These are phyloP conservation scores for Hymenotorrendiella dingleyae DNA, from an alignment of 2,329 filamentous ascomycete species.

Conservation along the genomic window DNA sequence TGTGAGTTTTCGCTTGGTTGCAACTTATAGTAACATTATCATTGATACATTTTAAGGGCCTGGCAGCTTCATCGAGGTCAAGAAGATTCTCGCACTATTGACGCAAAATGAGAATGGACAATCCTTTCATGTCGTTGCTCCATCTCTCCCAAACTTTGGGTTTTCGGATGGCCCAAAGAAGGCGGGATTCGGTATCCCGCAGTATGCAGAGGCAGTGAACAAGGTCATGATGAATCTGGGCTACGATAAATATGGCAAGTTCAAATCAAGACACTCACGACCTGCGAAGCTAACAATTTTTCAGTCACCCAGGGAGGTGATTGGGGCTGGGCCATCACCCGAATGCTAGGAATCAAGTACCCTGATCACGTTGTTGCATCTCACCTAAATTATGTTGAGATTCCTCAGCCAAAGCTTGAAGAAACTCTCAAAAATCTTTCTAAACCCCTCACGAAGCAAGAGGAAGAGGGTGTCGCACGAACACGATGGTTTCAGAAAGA, in stretches of 20 bases:
- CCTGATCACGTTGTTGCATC: constrained; percentile 49
- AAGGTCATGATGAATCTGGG: constrained; percentile 63
- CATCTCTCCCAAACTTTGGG: constrained; percentile 48
- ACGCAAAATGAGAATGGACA: constrained; percentile 26
- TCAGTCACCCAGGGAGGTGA: constrained; percentile 57
- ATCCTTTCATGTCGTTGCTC: constrained; percentile 40
- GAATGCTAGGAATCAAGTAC: constrained; percentile 53
- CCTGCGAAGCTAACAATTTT: not conserved
- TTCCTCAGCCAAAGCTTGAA: not conserved
- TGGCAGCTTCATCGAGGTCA: constrained; percentile 60
- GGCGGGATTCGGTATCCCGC: constrained; percentile 50
- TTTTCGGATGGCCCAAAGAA: constrained; percentile 33
- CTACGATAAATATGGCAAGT: constrained; percentile 50
- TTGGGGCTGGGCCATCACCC: constrained; percentile 64
- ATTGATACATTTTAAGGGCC: constrained; percentile 40
- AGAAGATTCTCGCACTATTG: constrained; percentile 49
- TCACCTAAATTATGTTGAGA: constrained; percentile 28
- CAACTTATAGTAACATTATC: not conserved
- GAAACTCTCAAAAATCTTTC: constrained; percentile 4
- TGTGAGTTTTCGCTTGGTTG: constrained; percentile 4
- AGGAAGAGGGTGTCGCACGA: constrained; percentile 13
- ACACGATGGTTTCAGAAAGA: constrained; percentile 14
- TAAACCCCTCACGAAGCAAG: constrained; percentile 6
- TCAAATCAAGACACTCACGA: too few species aligned
- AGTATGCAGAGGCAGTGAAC: constrained; percentile 60